Evolutionary conservation across 192 early-diverging fungal species (phyloP), one percentile per base, ranked within the genome.

Genomic region (Glomus cerebriforme): DNA sequence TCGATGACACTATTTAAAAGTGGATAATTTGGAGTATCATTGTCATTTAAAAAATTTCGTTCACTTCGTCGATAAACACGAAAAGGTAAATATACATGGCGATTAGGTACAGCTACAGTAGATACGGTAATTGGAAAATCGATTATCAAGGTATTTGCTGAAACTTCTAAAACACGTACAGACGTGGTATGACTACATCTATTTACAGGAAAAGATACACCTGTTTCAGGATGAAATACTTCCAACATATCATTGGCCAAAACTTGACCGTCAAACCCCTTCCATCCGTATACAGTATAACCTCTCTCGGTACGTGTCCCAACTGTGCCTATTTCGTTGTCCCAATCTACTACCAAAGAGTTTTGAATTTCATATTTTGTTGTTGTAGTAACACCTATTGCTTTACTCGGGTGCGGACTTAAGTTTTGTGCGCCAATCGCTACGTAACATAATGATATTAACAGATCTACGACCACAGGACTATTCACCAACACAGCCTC

Each of bases 371-470:
- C 54, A 32, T 26, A 26, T 35, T 78, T 78, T 24, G 65, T 58
- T 8, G 66, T 26, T 19, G 37, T 78, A 29, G 80, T 67, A 13
- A 79, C 69, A 17, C 81, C 69, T 17, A 81, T 84, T 35, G 84
- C 75, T 17, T 79, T 81, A 45, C 65, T 45, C 8, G 86, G 86
- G 71, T 59, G 70, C 13, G 86, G 85, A 32, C 26, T 79, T 9
- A 87, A 69, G 24, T 45, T 75, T n/a, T 37, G 22, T 10, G 54
- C 47, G 12, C 35, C 24, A 58, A 85, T 70, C 15, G 85, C 86
- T 8, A 79, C 81, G 34, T 84, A 83, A 17, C 85, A 82, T n/a
- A 87, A 68, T n/a, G 82, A 84, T 47, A 87, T 78, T 6, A 87
- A 82, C 34, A 87, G 29, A 69, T 87, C 86, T 5, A 87, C 85